Percentiles rank a stretch among this genome's conserved stretches.
phyloP scores from a whole-genome alignment of 208 protist species.

The Leishmania major region DNA sequence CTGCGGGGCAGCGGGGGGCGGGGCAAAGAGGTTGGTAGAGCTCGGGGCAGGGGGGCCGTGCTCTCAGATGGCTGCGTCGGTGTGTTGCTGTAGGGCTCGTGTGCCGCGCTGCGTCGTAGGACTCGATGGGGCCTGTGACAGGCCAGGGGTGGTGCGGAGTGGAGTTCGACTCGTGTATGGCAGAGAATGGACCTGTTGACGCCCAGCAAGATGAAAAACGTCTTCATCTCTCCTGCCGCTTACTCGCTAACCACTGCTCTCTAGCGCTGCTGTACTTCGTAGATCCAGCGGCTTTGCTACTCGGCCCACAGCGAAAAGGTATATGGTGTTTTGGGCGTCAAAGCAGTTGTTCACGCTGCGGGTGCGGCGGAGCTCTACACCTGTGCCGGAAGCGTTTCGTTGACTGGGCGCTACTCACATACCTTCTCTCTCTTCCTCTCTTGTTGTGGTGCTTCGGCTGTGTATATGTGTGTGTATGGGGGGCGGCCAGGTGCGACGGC shows the following conservation, averaged over 20 bases:
- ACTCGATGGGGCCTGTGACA: background rate
- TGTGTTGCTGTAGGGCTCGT: background rate
- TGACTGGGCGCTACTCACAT: background rate
- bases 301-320: too few species aligned
- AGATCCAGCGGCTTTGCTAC: background rate
- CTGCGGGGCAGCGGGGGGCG: background rate
- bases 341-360: background rate
- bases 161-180: background rate
- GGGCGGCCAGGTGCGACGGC: background rate
- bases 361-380: background rate
- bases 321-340: background rate
- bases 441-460: background rate
- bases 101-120: background rate
- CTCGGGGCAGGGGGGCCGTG: background rate
- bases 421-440: background rate
- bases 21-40: background rate
- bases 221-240: background rate
- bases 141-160: background rate
- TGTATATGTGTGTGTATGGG: background rate
- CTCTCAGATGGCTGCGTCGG: background rate
- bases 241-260: background rate
- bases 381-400: background rate
- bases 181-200: background rate
- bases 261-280: background rate
- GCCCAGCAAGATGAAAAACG: background rate